Base-by-base conservation (phyloP, 116 monocot genomes). In the Dioscorea cayenensis region DNA sequence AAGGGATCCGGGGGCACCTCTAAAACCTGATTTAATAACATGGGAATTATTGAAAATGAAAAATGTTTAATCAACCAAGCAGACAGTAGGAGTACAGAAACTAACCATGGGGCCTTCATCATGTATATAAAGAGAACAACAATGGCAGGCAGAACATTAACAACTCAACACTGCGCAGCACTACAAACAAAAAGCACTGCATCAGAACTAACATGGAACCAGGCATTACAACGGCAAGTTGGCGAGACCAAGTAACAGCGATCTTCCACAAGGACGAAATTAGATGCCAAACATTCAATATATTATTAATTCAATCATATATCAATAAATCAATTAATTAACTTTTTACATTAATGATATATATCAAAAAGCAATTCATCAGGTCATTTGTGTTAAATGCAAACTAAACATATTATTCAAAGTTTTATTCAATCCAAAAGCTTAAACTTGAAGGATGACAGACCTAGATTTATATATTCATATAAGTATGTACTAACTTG, bases 51-150 rank as follows among this genome's bases (percentile, higher is more conserved):
- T 17, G 17, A 6, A n/a, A 6, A 72, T 64, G 70, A 28, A n/a
- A n/a, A n/a, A 38, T 38, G 37, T 51, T 59, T 50, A 60, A 68
- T 36, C 61, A 22, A 70, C 20, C 27, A 71, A 43, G 62, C 19
- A 21, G 21, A 17, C 59, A 9, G 7, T 1, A 43, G 43, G 43
- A 43, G 59, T 17, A 19, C 17, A 59, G 19, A 77, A 32, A 75
- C 83, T 63, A 85, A 93, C 96, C 81, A 90, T 70, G 25, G 82
- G 80, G 37, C 82, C 74, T 76, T 88, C 79, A 58, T 75, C 74
- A 70, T 86, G 80, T 16, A 81, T 51, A 72, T 86, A 93, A 61
- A 97, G 50, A 72, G 96, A 97, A 69, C 36, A 90, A 19, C 9
- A 66, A 64, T 48, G 96, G 93, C 72, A 97, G 86, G 28, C 77